Base-by-base conservation (phyloP, 176 grass and related monocot species). In the Carex kokanica region DNA sequence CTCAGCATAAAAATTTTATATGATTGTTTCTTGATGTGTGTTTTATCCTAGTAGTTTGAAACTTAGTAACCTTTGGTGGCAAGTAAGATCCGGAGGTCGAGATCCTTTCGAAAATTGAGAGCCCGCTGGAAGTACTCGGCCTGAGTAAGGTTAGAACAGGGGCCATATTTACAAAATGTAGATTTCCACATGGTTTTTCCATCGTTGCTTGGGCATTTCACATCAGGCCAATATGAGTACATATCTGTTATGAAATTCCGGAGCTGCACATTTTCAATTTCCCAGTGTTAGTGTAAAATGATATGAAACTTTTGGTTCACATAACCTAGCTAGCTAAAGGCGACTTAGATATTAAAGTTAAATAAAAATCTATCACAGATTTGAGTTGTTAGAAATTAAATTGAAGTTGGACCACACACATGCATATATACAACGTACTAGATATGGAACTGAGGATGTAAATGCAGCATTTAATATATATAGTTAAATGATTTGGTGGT, bases 171-270 rank as follows among this genome's bases (percentile, higher is more conserved):
- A 34, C 85, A 87, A 17, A 80, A 83, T 25, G 51, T 54, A 2
- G 65, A 47, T 53, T 29, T 29, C 85, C 85, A 87, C 55, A 40
- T 80, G 3, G 31, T 17, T 18, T 15, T 8, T 20, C 79, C 85
- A 16, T 83, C 78, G 79, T 87, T 87, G 67, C 32, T 64, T 2
- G 85, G 85, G 41, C 79, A 87, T 9, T 5, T 65, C 40, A 87
- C 38, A 38, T 87, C 41, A 32, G 85, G 8, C 54, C 79, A 87
- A 79, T 83, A 83, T 15, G 80, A 2, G 54, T 24, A 78, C 68
- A 83, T 61, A 17, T 87, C 27, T 5, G 59, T 27, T 8, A 83
- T 82, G 16, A 83, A 63, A 1, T 56, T 25, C 58, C 15, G 66
- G 40, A 87, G 56, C 86, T 87, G 67, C 24, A 38, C 64, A 81